Percentiles rank a stretch among this genome's conserved stretches.
Conservation (phyloP, 2,329 filamentous ascomycete species). For the Fusarium sp. region DNA sequence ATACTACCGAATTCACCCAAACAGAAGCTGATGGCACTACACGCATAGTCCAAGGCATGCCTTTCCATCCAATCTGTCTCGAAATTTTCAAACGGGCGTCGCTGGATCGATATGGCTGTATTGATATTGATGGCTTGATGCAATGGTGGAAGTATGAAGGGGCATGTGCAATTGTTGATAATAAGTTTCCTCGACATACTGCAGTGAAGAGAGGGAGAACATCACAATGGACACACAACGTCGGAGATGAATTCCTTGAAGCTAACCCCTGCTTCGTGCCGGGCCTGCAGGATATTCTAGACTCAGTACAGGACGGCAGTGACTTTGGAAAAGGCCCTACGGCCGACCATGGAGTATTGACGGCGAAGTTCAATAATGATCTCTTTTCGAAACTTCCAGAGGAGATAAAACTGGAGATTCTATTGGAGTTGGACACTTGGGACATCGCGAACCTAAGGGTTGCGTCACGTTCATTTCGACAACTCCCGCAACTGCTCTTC, state of each 20-base stretch:
- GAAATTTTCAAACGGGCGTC: slow-evolving; percentile 47
- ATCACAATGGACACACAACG: slow-evolving; percentile 15
- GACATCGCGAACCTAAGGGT: slow-evolving; percentile 20
- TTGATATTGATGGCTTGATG: slow-evolving; percentile 34
- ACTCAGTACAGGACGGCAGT: background rate
- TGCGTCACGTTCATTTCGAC: slow-evolving; percentile 25
- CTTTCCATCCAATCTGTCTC: slow-evolving; percentile 48
- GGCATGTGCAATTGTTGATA: too few relatives aligned
- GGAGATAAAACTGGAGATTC: slow-evolving; percentile 12
- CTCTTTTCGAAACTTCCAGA: slow-evolving; percentile 9
- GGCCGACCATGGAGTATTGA: background rate
- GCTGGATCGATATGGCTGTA: slow-evolving; percentile 13
- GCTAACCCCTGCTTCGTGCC: slow-evolving; percentile 29
- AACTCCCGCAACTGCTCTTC: slow-evolving; percentile 17
- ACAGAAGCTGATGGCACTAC: too few relatives aligned
- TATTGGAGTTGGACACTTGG: background rate
- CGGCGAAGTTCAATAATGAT: background rate
- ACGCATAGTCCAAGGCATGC: slow-evolving; percentile 2
- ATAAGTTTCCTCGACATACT: slow-evolving; percentile 8
- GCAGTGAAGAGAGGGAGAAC: background rate
- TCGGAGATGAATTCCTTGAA: slow-evolving; percentile 21
- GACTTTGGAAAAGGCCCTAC: background rate
- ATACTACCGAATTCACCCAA: too few relatives aligned
- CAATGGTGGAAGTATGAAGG: background rate
- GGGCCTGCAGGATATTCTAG: background rate